Evolutionary conservation across 2,329 filamentous ascomycete genomes (phyloP), one percentile per base, ranked within the genome.

Genomic region (Paraconiothyrium brasiliense): DNA sequence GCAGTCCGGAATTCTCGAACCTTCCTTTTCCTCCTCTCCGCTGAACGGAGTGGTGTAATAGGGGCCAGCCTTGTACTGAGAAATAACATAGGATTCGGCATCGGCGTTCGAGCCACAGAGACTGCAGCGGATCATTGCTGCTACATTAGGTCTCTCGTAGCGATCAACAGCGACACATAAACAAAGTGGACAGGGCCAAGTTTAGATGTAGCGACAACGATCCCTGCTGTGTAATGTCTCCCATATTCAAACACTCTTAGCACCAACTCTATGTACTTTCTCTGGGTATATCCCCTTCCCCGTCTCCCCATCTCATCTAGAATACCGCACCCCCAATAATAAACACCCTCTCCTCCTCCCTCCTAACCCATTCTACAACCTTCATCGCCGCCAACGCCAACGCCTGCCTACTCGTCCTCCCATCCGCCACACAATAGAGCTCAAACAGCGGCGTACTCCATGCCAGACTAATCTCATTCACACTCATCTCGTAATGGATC

Each of bases 261-360:
- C 27, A 30, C 27, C 27, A 30, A 30, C 27, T 30, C 4, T 30
- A 30, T 30, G 27, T 30, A 30, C 27, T 30, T 30, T 30, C 27
- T 30, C 27, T 30, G 39, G 39, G 39, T 41, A 41, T 41, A 16
- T 41, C 3, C 37, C n/a, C 39, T 22, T n/a, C 32, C 30, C 34
- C 50, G 2, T 37, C 56, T n/a, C 16, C 43, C 16, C 11, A n/a
- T 14, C 22, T 50, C 30, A 24, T 9, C 57, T 60, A 85, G 65
- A 84, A 85, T 22, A 98, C 94, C 47, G 94, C 95, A n/a, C 95
- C 96, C 1, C 95, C 95, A 74, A 99, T 95, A 62, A 99, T 97
- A 75, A 99, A 99, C 6, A 98, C 83, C 60, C 95, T 85, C 79
- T 98, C 94, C 79, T 98, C 94, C 79, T 99, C 95, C 67, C 89